Conservation (phyloP, 192 early-diverging fungal genomes). For the Dissophora ornata region DNA sequence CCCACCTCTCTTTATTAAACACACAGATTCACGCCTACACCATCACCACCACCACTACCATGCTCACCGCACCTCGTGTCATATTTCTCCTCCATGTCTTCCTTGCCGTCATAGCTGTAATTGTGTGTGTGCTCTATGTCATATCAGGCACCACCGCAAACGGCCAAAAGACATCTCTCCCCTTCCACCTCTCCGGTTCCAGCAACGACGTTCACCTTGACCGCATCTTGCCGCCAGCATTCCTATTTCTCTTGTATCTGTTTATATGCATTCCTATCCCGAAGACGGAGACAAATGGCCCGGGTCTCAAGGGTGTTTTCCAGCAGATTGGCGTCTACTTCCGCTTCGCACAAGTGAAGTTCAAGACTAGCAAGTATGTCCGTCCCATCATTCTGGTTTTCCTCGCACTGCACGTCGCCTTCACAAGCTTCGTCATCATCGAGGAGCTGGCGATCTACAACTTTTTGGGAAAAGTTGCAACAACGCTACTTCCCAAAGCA, state of each 20-base stretch:
- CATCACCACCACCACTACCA: too few relatives aligned
- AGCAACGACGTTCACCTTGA: neutral
- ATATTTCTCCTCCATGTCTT: too few relatives aligned
- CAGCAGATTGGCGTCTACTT: neutral
- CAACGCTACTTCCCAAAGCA: neutral
- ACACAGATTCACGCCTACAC: too few relatives aligned
- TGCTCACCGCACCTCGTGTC: too few relatives aligned
- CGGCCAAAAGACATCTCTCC: too few relatives aligned
- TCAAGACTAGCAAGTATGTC: neutral
- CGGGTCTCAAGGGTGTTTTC: too few relatives aligned
- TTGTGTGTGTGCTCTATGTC: too few relatives aligned
- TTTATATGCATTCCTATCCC: neutral
- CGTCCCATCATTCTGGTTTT: neutral
- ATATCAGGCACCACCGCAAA: too few relatives aligned
- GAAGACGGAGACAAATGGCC: neutral
- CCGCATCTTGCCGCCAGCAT: neutral
- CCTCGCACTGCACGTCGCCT: neutral
- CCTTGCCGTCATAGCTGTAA: too few relatives aligned
- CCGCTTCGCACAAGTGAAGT: neutral
- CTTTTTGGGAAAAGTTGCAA: neutral
- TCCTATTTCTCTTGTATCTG: neutral
- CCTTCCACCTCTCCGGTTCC: neutral
- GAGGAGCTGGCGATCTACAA: neutral
- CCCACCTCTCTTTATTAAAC: too few relatives aligned
- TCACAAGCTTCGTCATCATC: neutral